Base-by-base conservation (phyloP, 352 stramenopile genomes). In the Pythium biforme region DNA sequence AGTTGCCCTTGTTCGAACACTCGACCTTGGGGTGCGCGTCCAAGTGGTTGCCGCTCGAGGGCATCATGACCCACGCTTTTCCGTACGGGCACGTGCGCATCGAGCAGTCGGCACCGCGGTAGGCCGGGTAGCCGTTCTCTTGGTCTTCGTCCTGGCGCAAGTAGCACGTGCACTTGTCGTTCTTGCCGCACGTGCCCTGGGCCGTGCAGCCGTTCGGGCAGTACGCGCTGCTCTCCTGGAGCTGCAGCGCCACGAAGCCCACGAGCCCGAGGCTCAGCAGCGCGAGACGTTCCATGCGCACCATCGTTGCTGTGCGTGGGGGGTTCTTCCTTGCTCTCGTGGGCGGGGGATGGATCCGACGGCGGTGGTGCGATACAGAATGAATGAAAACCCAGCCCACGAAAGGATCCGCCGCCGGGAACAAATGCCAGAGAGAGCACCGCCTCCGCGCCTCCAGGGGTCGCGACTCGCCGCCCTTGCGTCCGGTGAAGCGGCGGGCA, bases 131-230 rank as follows among this genome's bases (percentile, higher is more conserved):
- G 17, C 31, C 64, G 27, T 48, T 1, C 9, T 72, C 64, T 4
- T n/a, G 54, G 39, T 56, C 56, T 68, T 89, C 73, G 46, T 91
- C 81, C 57, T 83, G 75, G 46, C 81, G 80, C 57, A 90, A 47
- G 80, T 97, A 97, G 79, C 92, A 98, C 59, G 90, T 95, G 73
- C 91, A 97, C 67, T 95, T 90, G 74, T 97, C 90, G 66, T 96
- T 93, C 62, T 85, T 83, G 29, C 82, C 80, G 73, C 89, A 96
- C 8, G 78, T 91, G 25, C 88, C 89, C 52, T 96, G 86, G 4
- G 81, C 88, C 55, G 90, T 94, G 75, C 88, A 95, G 34, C 81
- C 83, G 45, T 93, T 95, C 17, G 83, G 83, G 61, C 86, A 94
- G 65, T 91, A 91, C 14, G 67, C 80, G n/a, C 76, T 61, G 37